phyloP scores from a whole-genome alignment of 495 filamentous ascomycete genomes.

The Xylaria nigripes region DNA sequence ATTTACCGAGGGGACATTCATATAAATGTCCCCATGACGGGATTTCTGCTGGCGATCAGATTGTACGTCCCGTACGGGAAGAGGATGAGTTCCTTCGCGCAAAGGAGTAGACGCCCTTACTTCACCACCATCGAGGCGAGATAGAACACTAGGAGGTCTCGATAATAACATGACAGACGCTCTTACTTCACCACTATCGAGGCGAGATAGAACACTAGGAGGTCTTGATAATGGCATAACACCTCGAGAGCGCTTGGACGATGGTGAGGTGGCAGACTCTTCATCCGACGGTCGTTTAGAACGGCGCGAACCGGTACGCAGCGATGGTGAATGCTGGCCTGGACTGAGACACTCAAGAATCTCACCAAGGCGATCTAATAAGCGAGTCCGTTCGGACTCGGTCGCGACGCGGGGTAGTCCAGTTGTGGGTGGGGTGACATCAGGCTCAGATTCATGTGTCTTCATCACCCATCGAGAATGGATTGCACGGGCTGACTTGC shows the following conservation, averaged over 20 bases:
- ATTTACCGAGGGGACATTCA: conserved; percentile 6
- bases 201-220: conserved; percentile 18
- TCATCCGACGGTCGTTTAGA: conserved; percentile 7
- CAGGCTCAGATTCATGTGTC: conserved; percentile 9
- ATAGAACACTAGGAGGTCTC: conserved; percentile 18
- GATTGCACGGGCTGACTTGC: conserved; percentile 17
- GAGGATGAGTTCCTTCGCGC: conserved; percentile 9
- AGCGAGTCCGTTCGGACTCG: conserved; percentile 16
- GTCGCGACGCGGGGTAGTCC: conserved; percentile 16
- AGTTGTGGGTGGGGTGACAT: conserved; percentile 13
- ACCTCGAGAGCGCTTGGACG: conserved; percentile 6
- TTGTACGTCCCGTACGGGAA: background rate
- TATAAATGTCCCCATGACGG: background rate
- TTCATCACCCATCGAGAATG: conserved; percentile 26
- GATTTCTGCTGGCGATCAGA: conserved; percentile 4
- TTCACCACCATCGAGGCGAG: conserved; percentile 20
- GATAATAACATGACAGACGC: background rate
- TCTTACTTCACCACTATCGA: conserved; percentile 23
- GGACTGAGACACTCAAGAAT: conserved; percentile 13
- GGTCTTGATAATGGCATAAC: conserved; percentile 1
- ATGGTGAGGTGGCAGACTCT: background rate
- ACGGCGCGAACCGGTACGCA: background rate
- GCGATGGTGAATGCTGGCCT: conserved; percentile 12
- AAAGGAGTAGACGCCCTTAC: conserved; percentile 12
- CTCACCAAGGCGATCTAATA: conserved; percentile 10